phyloP scores from a whole-genome alignment of 1,284 basidiomycete genomes.

The Peniophora sp. region DNA sequence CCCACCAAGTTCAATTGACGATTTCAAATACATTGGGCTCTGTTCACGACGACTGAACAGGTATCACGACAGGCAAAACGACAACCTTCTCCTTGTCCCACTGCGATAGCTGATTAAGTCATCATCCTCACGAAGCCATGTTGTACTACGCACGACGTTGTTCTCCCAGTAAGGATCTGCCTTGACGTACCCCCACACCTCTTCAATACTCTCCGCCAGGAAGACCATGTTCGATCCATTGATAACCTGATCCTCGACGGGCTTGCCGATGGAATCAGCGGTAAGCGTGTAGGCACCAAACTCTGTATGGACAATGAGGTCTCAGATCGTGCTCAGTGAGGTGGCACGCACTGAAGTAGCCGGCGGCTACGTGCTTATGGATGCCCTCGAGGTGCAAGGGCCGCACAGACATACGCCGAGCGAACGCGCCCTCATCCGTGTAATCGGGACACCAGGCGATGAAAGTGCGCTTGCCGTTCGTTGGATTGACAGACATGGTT shows the following conservation, averaged over 20 bases:
- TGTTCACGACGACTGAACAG: neutral
- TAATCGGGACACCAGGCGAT: conserved; percentile 1
- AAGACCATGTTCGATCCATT: conserved; percentile 19
- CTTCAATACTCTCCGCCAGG: conserved; percentile 18
- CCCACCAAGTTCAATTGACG: no score
- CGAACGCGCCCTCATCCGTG: neutral
- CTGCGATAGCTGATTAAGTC: neutral
- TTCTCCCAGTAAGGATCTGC: conserved; percentile 20
- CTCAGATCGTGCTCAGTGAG: neutral
- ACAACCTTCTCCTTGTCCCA: conserved; percentile 4
- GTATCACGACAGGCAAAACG: neutral
- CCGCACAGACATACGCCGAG: neutral
- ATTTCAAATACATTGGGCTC: no score
- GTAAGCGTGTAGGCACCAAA: neutral
- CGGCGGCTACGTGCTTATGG: neutral
- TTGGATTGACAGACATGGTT: no score
- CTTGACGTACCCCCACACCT: conserved; percentile 17
- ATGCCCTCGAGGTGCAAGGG: neutral
- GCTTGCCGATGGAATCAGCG: neutral
- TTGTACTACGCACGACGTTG: conserved; percentile 16
- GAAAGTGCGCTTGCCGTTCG: neutral
- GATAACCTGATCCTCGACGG: conserved; percentile 12
- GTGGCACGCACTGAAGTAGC: neutral
- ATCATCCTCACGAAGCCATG: neutral
- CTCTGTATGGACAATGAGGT: neutral